phyloP scores from a whole-genome alignment of 2,329 filamentous ascomycete species.

The Cercospora janseana region DNA sequence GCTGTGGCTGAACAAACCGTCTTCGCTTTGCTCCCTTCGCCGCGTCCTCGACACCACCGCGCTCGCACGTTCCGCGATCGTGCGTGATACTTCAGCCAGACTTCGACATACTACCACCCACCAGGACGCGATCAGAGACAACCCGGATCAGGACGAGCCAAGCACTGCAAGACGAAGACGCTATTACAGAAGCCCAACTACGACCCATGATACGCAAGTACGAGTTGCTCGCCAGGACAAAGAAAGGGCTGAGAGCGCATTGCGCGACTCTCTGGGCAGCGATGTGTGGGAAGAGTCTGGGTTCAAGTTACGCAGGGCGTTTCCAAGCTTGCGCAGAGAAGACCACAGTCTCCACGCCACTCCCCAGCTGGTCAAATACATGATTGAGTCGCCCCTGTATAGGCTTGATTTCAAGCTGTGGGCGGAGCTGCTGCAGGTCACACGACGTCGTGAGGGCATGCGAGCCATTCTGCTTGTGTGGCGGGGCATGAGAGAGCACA shows the following conservation, averaged over 20 bases:
- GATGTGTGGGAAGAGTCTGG: no score
- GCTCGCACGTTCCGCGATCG: background rate
- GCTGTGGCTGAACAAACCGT: slow-evolving; percentile 47
- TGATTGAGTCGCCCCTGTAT: slow-evolving; percentile 37
- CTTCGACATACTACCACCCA: background rate
- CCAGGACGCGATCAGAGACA: background rate
- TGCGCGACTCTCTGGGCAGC: no score
- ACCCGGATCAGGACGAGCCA: background rate
- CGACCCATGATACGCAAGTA: no score
- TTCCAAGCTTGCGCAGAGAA: no score
- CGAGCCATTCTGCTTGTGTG: slow-evolving; percentile 47
- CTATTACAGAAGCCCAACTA: slow-evolving; percentile 5
- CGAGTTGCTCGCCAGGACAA: no score
- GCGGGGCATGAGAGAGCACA: slow-evolving; percentile 40
- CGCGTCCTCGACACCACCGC: slow-evolving; percentile 28
- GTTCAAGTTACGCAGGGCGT: no score
- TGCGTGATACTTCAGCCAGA: background rate
- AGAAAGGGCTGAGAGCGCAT: no score
- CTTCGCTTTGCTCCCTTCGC: slow-evolving; percentile 43
- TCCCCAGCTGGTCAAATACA: slow-evolving; percentile 21
- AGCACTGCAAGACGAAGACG: background rate
- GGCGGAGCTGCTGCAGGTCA: slow-evolving; percentile 43
- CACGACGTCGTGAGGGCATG: slow-evolving; percentile 43
- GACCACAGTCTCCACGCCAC: no score
- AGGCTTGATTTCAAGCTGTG: slow-evolving; percentile 40